Evolutionary conservation across 139 green algal genomes (phyloP).

Genomic region (Chlorella sp.): DNA sequence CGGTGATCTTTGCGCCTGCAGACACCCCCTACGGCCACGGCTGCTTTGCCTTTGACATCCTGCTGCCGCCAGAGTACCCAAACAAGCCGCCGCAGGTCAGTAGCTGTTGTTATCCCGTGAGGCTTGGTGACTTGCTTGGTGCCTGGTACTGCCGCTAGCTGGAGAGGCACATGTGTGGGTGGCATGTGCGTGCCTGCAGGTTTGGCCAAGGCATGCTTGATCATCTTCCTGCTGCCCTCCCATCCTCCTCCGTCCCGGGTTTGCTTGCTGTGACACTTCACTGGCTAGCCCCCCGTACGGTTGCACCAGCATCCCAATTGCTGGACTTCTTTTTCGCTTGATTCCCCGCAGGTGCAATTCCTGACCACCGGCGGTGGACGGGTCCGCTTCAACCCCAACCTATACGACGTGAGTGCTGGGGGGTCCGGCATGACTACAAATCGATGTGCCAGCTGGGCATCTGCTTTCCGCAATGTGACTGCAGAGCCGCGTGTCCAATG

Average conservation of each 20-base stretch:
- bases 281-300: neutral
- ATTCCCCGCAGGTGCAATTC: slow-evolving; percentile 59
- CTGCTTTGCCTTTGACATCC: slow-evolving; percentile 73
- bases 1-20: slow-evolving; percentile 40
- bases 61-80: slow-evolving; percentile 67
- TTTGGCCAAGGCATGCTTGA: neutral
- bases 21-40: slow-evolving; percentile 54
- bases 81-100: slow-evolving; percentile 53
- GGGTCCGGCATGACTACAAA: too few species aligned
- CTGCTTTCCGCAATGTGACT: too few species aligned
- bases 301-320: too few species aligned
- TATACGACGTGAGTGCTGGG: slow-evolving; percentile 65
- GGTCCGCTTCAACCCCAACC: slow-evolving; percentile 81
- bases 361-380: slow-evolving; percentile 68
- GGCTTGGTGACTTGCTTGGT: too few species aligned
- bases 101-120: neutral
- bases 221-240: neutral
- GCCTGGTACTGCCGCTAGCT: neutral
- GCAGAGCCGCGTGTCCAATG: too few species aligned
- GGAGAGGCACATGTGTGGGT: neutral
- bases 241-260: neutral
- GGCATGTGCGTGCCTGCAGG: neutral
- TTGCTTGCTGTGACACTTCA: neutral
- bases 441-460: neutral
- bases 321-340: too few species aligned